phyloP scores from a whole-genome alignment of 768 basidiomycete species.

The Xerocomellus intermedius region DNA sequence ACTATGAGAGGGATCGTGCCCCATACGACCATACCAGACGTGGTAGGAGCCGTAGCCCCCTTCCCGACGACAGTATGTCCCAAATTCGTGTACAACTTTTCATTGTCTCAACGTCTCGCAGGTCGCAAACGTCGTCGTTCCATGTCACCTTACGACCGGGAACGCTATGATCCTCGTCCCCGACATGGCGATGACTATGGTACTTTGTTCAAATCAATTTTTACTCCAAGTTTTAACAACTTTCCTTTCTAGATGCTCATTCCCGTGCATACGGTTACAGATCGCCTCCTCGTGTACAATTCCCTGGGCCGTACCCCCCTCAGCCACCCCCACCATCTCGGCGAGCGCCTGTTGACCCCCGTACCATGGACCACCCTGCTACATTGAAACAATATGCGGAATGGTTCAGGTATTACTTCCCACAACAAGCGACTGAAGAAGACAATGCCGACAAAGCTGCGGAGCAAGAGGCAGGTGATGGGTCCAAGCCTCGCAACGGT shows the following conservation, averaged over 20 bases:
- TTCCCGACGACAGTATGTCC: constrained; percentile 59
- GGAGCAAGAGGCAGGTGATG: constrained; percentile 80
- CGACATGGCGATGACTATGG: constrained; percentile 82
- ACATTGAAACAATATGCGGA: constrained; percentile 82
- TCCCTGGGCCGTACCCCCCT: constrained; percentile 36
- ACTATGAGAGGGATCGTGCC: constrained; percentile 67
- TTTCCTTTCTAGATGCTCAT: constrained; percentile 51
- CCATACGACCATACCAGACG: constrained; percentile 68
- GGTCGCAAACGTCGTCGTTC: constrained; percentile 81
- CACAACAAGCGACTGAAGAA: constrained; percentile 77
- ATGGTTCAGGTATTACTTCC: constrained; percentile 79
- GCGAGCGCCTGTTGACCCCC: constrained; percentile 73
- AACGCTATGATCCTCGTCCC: constrained; percentile 79
- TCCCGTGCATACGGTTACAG: constrained; percentile 63
- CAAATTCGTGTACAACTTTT: not conserved
- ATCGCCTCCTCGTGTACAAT: constrained; percentile 62
- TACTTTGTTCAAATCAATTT: constrained; percentile 35
- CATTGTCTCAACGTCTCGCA: constrained; percentile 25
- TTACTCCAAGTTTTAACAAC: constrained; percentile 4
- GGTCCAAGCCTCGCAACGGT: constrained; percentile 79
- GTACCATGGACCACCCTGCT: constrained; percentile 78
- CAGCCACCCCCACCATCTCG: constrained; percentile 47
- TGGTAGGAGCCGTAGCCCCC: constrained; percentile 76
- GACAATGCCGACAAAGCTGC: constrained; percentile 82
- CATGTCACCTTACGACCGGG: constrained; percentile 70